Conservation (phyloP, 2,329 filamentous ascomycete genomes). For the Chrysoporthe cubensis region DNA sequence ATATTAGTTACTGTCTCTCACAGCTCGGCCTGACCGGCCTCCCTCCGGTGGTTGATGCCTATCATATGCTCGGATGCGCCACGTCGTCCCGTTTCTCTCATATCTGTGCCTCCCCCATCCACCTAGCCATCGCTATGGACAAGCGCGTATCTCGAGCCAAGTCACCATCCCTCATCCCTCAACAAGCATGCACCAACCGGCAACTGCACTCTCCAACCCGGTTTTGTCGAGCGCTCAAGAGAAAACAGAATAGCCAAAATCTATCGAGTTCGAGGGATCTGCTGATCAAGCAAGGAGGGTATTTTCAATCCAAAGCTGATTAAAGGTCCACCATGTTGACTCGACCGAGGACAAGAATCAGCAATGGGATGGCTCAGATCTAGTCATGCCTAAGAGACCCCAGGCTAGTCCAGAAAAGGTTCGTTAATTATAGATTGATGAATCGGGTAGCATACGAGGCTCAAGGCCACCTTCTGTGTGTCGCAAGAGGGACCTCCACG, state of each 20-base stretch:
- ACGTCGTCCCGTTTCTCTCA: neutral
- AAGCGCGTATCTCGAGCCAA: slow-evolving; percentile 14
- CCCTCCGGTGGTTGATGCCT: slow-evolving; percentile 8
- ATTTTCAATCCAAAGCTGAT: neutral
- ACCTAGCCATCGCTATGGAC: slow-evolving; percentile 19
- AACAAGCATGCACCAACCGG: slow-evolving; percentile 4
- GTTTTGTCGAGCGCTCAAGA: slow-evolving; percentile 1
- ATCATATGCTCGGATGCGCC: slow-evolving; percentile 18
- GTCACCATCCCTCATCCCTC: slow-evolving; percentile 9
- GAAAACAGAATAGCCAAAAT: slow-evolving; percentile 17
- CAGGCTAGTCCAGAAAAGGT: neutral
- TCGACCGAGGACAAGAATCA: neutral
- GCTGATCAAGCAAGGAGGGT: slow-evolving; percentile 14
- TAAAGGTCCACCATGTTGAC: neutral
- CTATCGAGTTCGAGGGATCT: slow-evolving; percentile 14
- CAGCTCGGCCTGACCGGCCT: slow-evolving; percentile 8
- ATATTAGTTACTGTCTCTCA: slow-evolving; percentile 25
- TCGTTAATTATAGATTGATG: neutral
- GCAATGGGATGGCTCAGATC: neutral
- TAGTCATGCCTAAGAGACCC: neutral
- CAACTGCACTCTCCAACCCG: neutral
- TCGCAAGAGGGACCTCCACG: neutral
- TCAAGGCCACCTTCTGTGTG: neutral
- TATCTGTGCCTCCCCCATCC: neutral
- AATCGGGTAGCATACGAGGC: slow-evolving; percentile 1